These are phyloP conservation scores for Penicillium verrucosum DNA, from an alignment of 2,329 filamentous ascomycete species.

Conservation along the genomic window DNA sequence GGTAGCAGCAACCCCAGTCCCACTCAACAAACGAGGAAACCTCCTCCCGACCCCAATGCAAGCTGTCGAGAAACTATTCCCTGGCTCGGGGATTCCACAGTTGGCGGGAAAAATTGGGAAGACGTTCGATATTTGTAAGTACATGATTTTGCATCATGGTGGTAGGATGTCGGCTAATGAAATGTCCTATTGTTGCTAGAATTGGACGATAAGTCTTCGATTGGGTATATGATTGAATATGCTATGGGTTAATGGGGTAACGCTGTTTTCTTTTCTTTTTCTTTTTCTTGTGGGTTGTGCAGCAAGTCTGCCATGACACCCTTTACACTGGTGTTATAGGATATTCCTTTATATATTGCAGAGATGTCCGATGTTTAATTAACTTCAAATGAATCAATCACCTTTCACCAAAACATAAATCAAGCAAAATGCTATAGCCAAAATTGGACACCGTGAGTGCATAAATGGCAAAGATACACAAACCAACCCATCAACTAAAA, in stretches of 20 bases:
- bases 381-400: background rate
- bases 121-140: conserved; percentile 13
- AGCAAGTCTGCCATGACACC: background rate
- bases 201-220: no score
- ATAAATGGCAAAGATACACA: background rate
- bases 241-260: background rate
- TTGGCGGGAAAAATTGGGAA: conserved; percentile 11
- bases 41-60: conserved; percentile 13
- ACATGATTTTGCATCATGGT: background rate
- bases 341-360: background rate
- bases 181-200: background rate
- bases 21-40: background rate
- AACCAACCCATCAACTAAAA: conserved; percentile 25
- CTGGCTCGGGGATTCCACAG: conserved; percentile 16
- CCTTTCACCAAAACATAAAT: background rate
- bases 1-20: conserved; percentile 10
- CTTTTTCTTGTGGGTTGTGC: background rate
- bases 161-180: background rate
- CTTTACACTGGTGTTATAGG: background rate
- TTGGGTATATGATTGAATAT: background rate
- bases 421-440: background rate
- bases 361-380: background rate
- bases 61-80: conserved; percentile 14
- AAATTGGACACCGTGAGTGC: background rate
- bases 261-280: background rate